A percentile compares a stretch with the other conserved stretches of the same genome.
These are phyloP conservation scores for Acer campestre DNA, from an alignment of 345 rosid species.

Conservation along the genomic window DNA sequence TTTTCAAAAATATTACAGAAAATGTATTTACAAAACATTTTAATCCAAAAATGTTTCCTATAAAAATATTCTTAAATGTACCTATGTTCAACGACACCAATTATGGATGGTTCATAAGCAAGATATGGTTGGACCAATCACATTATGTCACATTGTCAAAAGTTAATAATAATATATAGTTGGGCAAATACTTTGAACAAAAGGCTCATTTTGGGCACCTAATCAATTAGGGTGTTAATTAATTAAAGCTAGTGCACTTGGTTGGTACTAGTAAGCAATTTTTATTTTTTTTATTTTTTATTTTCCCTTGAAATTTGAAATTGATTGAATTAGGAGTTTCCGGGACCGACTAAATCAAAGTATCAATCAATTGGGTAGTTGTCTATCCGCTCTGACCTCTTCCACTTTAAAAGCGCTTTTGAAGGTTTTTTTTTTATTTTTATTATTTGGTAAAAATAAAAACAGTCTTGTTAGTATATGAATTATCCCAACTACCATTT, in stretches of 20 bases:
- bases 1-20: neutral
- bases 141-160: neutral
- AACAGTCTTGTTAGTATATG: too few relatives aligned
- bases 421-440: too few relatives aligned
- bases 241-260: constrained; percentile 7
- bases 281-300: too few relatives aligned
- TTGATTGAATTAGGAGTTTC: too few relatives aligned
- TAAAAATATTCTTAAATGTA: neutral
- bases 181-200: neutral
- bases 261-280: neutral
- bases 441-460: too few relatives aligned
- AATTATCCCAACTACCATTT: too few relatives aligned
- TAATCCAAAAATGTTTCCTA: neutral
- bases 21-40: too few relatives aligned
- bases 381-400: too few relatives aligned
- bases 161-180: constrained; percentile 6
- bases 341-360: too few relatives aligned
- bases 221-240: neutral
- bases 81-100: constrained; percentile 17
- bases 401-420: too few relatives aligned
- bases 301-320: too few relatives aligned
- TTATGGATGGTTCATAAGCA: constrained; percentile 19
- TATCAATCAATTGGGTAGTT: too few relatives aligned
- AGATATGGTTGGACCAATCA: neutral
- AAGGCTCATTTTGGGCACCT: neutral